Evolutionary conservation across 345 rosid genomes (phyloP).

Genomic region (Triadica sebifera): DNA sequence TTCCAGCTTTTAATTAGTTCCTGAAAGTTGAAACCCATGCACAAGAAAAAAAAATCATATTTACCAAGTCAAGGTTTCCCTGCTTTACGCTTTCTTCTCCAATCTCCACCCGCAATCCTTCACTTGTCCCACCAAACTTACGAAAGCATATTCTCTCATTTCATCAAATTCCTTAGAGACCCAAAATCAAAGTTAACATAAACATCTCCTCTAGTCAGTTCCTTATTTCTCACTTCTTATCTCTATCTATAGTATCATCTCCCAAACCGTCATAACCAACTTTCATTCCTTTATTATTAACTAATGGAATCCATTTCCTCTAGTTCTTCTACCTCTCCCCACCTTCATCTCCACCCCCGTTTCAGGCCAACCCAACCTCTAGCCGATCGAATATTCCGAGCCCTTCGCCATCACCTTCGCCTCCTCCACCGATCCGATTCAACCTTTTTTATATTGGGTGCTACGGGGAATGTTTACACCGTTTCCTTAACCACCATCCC

Average conservation of each 20-base stretch:
- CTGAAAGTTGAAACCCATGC: not conserved
- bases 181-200: too few relatives aligned
- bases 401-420: slow-evolving; percentile 61
- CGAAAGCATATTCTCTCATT: slow-evolving; percentile 47
- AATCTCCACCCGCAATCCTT: slow-evolving; percentile 50
- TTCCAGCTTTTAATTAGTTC: too few relatives aligned
- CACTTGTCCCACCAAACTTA: slow-evolving; percentile 36
- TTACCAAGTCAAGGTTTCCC: slow-evolving; percentile 6
- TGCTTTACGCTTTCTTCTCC: slow-evolving; percentile 22
- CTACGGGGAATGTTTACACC: slow-evolving; percentile 83
- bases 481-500: slow-evolving; percentile 57
- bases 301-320: slow-evolving; percentile 56
- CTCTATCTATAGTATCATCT: not conserved
- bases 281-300: not conserved
- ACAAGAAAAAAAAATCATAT: not conserved
- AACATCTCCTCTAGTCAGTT: too few relatives aligned
- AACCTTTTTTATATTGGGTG: slow-evolving; percentile 70
- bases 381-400: slow-evolving; percentile 59
- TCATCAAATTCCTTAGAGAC: too few relatives aligned
- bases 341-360: slow-evolving; percentile 19
- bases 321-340: slow-evolving; percentile 29
- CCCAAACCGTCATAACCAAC: not conserved
- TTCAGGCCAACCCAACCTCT: slow-evolving; percentile 44
- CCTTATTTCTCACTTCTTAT: too few relatives aligned
- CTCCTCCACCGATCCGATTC: slow-evolving; percentile 63